Evolutionary conservation across 2,329 filamentous ascomycete species (phyloP), one percentile per base, ranked within the genome.

Genomic region (Monilinia aucupariae): DNA sequence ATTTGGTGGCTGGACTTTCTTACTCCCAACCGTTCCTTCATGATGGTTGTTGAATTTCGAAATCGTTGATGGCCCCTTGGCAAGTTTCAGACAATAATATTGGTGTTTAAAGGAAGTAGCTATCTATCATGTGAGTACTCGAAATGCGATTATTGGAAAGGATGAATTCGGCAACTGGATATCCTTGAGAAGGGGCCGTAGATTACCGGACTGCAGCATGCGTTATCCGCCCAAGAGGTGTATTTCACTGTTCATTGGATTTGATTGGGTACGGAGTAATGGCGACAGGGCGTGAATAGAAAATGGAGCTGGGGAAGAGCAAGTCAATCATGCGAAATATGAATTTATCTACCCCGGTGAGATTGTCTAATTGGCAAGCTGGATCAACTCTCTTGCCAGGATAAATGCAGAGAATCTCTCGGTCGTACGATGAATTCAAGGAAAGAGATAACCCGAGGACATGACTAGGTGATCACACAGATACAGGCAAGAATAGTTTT

Each of bases 21-120:
- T 47, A 8, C 27, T 27, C 34, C 27, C 30, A 56, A 47, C 41
- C 27, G 54, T 47, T 56, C 47, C 41, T 56, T 56, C n/a, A 56
- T 34, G 20, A 4, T 47, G 41, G 12, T 47, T 47, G n/a, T n/a
- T 22, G 13, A 25, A 13, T 7, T 48, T 47, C 48, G 20, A 7
- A 10, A 9, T 9, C 8, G 41, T 47, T 47, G 15, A 13, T 0
- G 8, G 7, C 8, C 20, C 30, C n/a, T 20, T 25, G 20, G 41
- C 17, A 9, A 10, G 13, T 47, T 48, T 32, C 41, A 25, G 41
- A 25, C 22, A 4, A 25, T 17, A 4, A 25, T 4, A 47, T 47
- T 27, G 17, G 12, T 0, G 34, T 34, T 6, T 27, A 15, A 12
- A 27, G 3, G 30, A 9, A 15, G 37, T 12, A 39, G 37, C 37